Conservation (phyloP, 2,329 filamentous ascomycete species). For the Aspergillus sp. region DNA sequence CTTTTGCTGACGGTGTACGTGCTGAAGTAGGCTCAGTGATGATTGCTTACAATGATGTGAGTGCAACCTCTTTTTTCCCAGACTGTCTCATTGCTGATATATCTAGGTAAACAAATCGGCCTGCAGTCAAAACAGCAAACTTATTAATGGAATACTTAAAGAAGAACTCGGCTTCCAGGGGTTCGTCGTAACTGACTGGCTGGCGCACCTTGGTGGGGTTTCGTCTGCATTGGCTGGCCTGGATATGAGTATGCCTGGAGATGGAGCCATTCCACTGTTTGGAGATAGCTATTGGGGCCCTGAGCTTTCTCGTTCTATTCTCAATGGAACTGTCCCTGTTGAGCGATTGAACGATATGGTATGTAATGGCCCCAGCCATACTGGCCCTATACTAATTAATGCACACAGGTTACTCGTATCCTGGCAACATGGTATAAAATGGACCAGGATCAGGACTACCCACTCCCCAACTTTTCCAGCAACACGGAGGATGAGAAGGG, state of each 20-base stretch:
- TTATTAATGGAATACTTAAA: slow-evolving; percentile 69
- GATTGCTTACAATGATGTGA: slow-evolving; percentile 45
- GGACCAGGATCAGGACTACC: slow-evolving; percentile 60
- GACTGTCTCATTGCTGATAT: background rate
- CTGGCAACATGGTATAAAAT: slow-evolving; percentile 58
- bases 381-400: slow-evolving; percentile 9
- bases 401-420: slow-evolving; percentile 52
- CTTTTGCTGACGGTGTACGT: slow-evolving; percentile 50
- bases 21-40: slow-evolving; percentile 50
- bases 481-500: slow-evolving; percentile 59
- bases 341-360: slow-evolving; percentile 56
- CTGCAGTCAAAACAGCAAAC: slow-evolving; percentile 66
- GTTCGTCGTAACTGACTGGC: slow-evolving; percentile 70
- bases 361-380: background rate
- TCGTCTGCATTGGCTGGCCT: slow-evolving; percentile 62
- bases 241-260: slow-evolving; percentile 71
- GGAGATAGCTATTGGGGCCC: slow-evolving; percentile 57
- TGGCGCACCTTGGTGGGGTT: slow-evolving; percentile 61
- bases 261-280: slow-evolving; percentile 52
- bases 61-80: background rate
- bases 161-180: slow-evolving; percentile 74
- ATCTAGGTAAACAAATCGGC: slow-evolving; percentile 63
- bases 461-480: slow-evolving; percentile 59
- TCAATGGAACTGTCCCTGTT: slow-evolving; percentile 59
- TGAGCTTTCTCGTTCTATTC: slow-evolving; percentile 54